phyloP scores from a whole-genome alignment of 352 stramenopile genomes.

The Peronosclerospora sorghi region DNA sequence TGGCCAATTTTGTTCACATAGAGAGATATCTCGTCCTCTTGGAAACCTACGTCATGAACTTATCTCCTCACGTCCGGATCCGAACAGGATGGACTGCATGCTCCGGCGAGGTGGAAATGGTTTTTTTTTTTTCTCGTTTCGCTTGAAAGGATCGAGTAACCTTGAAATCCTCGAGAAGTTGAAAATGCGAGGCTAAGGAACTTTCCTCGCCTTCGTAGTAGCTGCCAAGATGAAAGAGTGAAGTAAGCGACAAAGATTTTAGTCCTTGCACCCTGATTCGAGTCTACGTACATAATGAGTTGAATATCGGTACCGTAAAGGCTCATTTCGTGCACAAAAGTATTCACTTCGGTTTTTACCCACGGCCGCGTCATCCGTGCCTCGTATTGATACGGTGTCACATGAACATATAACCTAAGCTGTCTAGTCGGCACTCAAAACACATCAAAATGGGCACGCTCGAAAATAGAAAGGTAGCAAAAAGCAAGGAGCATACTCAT shows the following conservation, averaged over 20 bases:
- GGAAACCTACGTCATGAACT: background rate
- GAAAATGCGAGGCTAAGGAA: constrained; percentile 29
- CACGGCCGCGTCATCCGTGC: constrained; percentile 30
- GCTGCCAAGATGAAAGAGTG: constrained; percentile 8
- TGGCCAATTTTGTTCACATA: no score
- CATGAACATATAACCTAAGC: constrained; percentile 42
- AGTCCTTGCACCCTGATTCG: background rate
- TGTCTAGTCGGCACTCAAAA: constrained; percentile 8
- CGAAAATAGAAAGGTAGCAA: constrained; percentile 20
- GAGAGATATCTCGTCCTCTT: no score
- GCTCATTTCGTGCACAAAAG: constrained; percentile 32
- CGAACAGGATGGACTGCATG: constrained; percentile 22
- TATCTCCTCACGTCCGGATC: constrained; percentile 10
- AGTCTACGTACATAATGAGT: constrained; percentile 28
- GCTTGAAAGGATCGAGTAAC: constrained; percentile 10
- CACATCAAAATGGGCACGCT: constrained; percentile 9
- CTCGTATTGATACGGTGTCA: constrained; percentile 54
- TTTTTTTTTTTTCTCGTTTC: constrained; percentile 18
- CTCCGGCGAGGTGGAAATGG: constrained; percentile 18
- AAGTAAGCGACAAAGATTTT: background rate
- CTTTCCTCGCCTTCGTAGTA: constrained; percentile 26
- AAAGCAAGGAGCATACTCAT: constrained; percentile 16
- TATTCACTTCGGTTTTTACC: constrained; percentile 42
- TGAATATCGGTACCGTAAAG: constrained; percentile 17
- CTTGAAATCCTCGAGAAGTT: constrained; percentile 32